Conservation (phyloP, 2,329 filamentous ascomycete genomes). For the Penicillium polonicum region DNA sequence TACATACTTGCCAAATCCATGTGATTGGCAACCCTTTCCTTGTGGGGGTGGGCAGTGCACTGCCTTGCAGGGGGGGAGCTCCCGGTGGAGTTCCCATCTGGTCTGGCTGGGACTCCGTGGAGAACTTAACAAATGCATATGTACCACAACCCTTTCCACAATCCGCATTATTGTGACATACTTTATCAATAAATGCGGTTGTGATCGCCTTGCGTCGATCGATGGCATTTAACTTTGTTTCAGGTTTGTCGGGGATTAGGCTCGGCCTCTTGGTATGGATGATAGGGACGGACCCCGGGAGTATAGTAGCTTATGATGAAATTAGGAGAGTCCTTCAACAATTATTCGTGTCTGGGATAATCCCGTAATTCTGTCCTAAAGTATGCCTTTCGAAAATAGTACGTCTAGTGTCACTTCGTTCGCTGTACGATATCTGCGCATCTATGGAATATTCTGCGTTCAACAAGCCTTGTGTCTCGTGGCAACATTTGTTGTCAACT, state of each 20-base stretch:
- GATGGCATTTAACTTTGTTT: constrained; percentile 8
- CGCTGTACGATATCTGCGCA: neutral
- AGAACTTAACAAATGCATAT: neutral
- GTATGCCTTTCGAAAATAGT: neutral
- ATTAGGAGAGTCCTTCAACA: neutral
- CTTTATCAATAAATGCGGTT: neutral
- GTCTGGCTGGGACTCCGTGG: neutral
- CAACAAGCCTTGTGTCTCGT: neutral
- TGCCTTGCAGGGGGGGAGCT: constrained; percentile 24
- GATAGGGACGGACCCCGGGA: neutral
- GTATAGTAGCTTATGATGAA: neutral
- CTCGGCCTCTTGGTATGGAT: neutral
- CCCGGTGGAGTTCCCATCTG: constrained; percentile 18
- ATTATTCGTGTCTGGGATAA: neutral
- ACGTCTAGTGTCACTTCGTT: neutral
- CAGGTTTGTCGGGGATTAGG: constrained; percentile 3
- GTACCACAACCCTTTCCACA: neutral
- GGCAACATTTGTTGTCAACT: neutral
- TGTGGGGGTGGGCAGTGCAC: constrained; percentile 28
- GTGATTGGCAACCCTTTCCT: constrained; percentile 13
- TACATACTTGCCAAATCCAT: neutral
- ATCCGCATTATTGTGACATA: neutral
- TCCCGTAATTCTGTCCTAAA: neutral
- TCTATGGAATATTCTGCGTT: neutral
- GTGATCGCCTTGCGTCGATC: constrained; percentile 4